A percentile compares a stretch with the other conserved stretches of the same genome.
These are phyloP conservation scores for Penicillium janthinellum DNA, from an alignment of 2,329 filamentous ascomycete genomes.

Conservation along the genomic window DNA sequence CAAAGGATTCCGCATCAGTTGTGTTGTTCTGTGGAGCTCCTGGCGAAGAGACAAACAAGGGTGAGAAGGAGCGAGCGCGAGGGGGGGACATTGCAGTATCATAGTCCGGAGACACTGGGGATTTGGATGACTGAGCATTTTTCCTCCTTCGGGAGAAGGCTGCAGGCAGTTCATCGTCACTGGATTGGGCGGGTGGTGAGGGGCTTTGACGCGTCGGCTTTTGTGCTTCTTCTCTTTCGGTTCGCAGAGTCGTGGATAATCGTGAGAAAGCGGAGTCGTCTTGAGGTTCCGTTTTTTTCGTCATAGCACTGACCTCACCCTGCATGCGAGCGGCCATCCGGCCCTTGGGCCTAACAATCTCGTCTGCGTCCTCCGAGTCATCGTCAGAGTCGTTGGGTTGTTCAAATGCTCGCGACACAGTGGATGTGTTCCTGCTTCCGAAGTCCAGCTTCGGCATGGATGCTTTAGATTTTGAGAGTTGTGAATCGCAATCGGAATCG, in stretches of 20 bases:
- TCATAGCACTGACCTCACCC: constrained; percentile 31
- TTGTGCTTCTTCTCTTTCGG: constrained; percentile 19
- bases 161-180: constrained; percentile 35
- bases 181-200: constrained; percentile 13
- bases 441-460: constrained; percentile 22
- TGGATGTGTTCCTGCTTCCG: constrained; percentile 8
- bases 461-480: constrained; percentile 19
- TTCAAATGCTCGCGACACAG: constrained; percentile 2
- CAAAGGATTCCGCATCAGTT: constrained; percentile 25
- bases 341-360: constrained; percentile 60
- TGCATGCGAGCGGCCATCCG: constrained; percentile 67
- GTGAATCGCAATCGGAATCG: constrained; percentile 50
- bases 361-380: constrained; percentile 42
- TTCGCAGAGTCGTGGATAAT: constrained; percentile 36
- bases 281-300: not conserved
- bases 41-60: constrained; percentile 49
- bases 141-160: constrained; percentile 33
- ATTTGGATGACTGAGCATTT: constrained; percentile 33
- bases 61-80: constrained; percentile 37
- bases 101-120: constrained; percentile 31
- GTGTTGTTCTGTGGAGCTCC: constrained; percentile 12
- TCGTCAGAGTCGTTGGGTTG: constrained; percentile 11
- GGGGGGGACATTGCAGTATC: constrained; percentile 26
- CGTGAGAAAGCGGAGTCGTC: constrained; percentile 44
- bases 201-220: constrained; percentile 12